Evolutionary conservation across 495 filamentous ascomycete species (phyloP).

Genomic region (Aspergillus diversus): DNA sequence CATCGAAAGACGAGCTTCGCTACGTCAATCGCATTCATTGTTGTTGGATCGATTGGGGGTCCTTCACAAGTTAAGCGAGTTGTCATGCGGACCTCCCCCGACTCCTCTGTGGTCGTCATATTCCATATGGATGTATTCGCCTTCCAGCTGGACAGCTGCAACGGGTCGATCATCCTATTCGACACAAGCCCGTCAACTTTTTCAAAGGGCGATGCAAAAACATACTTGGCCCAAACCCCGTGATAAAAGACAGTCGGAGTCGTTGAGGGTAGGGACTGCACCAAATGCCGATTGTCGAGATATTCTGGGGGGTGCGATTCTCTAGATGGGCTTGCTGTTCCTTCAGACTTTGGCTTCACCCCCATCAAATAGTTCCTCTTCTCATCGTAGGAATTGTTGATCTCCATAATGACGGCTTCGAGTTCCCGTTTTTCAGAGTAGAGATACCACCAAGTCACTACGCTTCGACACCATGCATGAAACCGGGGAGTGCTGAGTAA

Average conservation of each 20-base stretch:
- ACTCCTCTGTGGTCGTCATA: slow-evolving; percentile 13
- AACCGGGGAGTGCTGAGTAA: slow-evolving; percentile 70
- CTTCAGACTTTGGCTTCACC: slow-evolving; percentile 1
- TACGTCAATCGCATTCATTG: slow-evolving; percentile 4
- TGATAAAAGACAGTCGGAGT: slow-evolving; percentile 17
- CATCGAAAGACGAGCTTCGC: slow-evolving; percentile 6
- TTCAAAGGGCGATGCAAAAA: slow-evolving; percentile 24
- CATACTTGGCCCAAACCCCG: slow-evolving; percentile 19
- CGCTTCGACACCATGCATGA: slow-evolving; percentile 73
- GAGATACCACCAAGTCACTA: slow-evolving; percentile 81
- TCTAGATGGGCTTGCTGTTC: background rate
- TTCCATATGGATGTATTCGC: slow-evolving; percentile 16
- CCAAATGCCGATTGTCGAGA: slow-evolving; percentile 7
- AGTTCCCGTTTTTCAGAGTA: slow-evolving; percentile 63
- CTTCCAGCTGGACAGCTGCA: slow-evolving; percentile 4
- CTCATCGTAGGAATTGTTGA: slow-evolving; percentile 80
- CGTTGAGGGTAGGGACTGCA: slow-evolving; percentile 3
- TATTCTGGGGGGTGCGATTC: background rate
- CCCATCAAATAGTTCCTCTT: slow-evolving; percentile 47
- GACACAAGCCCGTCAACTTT: slow-evolving; percentile 15
- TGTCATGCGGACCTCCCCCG: slow-evolving; percentile 18
- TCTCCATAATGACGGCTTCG: slow-evolving; percentile 70
- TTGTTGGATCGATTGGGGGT: slow-evolving; percentile 14
- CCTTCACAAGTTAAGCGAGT: slow-evolving; percentile 12
- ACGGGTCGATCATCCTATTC: slow-evolving; percentile 18